Base-by-base conservation (phyloP, 2,329 filamentous ascomycete genomes). In the Talaromyces sp. region DNA sequence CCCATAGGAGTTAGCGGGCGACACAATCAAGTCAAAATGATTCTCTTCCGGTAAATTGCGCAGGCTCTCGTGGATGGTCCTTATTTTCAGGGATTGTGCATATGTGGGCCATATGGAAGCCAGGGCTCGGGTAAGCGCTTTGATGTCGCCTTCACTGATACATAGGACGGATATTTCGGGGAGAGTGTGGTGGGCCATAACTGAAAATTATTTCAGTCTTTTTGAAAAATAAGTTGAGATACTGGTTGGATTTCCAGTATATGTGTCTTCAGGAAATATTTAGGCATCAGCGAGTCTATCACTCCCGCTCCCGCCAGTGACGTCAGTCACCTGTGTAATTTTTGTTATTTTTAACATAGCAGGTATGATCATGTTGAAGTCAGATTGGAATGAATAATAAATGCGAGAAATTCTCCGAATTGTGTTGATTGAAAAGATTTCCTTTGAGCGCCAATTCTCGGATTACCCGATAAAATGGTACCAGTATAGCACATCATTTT, bases 1-100 rank as follows among this genome's bases (percentile, higher is more conserved):
- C 29, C 76, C 81, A 66, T 83, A 84, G 1, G 80, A 83, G 65
- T 84, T 84, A 48, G 81, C 80, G 0, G 81, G 82, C 0, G 81
- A 84, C 24, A 83, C 80, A 48, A 84, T 70, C 12, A 79, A 71
- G 65, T 83, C 77, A 65, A 81, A 82, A 31, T 69, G 31, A 9
- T 74, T 67, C 0, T 61, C 56, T 0, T 65, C 11, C 0, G 77
- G 70, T 2, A 83, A 65, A 2, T 69, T 65, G 10, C 72, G 68
- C 5, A 84, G 74, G 7, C 69, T 68, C 50, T 67, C 71, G 61
- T 78, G 66, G 64, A 72, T 59, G 19, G 63, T 60, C n/a, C 64
- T 69, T 27, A 79, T 64, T 6, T 74, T 72, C 57, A 77, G 64
- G 9, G 64, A 58, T 10, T 73, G 57, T 1, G 68, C 65, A 11